These are phyloP conservation scores for Colletotrichum phormii DNA, from an alignment of 2,329 filamentous ascomycete species.

Conservation along the genomic window DNA sequence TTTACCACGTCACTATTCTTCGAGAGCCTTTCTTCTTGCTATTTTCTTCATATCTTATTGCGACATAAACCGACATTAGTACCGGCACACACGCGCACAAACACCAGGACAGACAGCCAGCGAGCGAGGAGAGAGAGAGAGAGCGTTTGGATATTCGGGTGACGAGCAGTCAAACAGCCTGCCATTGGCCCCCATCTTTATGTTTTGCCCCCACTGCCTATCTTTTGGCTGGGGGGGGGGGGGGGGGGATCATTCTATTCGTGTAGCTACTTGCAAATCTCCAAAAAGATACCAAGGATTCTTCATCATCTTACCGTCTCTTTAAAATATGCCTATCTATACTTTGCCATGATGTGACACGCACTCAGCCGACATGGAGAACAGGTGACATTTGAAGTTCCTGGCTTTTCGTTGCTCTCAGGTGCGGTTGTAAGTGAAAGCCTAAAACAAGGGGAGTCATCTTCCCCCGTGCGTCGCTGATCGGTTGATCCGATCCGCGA, in stretches of 20 bases:
- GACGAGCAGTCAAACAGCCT: neutral
- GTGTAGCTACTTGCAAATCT: slow-evolving; percentile 18
- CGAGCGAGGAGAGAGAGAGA: slow-evolving; percentile 2
- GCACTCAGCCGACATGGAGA: neutral
- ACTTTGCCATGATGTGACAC: neutral
- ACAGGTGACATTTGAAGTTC: neutral
- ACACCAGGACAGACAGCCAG: neutral
- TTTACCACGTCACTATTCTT: slow-evolving; percentile 6
- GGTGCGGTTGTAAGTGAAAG: neutral
- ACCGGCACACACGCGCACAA: neutral
- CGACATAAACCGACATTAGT: neutral
- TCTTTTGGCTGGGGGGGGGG: too few species aligned
- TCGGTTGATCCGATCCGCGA: slow-evolving; percentile 10
- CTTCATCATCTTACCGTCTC: neutral
- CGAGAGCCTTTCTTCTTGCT: slow-evolving; percentile 7
- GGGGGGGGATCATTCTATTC: slow-evolving; percentile 14
- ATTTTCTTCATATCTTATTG: neutral
- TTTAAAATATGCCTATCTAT: neutral
- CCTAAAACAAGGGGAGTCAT: neutral
- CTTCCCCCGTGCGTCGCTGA: neutral
- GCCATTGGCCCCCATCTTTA: neutral
- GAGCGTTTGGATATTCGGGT: neutral
- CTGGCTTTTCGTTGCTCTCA: neutral
- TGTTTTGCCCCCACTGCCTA: neutral
- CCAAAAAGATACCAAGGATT: slow-evolving; percentile 17